Base-by-base conservation (phyloP, 2,329 filamentous ascomycete genomes). In the Rutstroemia sp. region DNA sequence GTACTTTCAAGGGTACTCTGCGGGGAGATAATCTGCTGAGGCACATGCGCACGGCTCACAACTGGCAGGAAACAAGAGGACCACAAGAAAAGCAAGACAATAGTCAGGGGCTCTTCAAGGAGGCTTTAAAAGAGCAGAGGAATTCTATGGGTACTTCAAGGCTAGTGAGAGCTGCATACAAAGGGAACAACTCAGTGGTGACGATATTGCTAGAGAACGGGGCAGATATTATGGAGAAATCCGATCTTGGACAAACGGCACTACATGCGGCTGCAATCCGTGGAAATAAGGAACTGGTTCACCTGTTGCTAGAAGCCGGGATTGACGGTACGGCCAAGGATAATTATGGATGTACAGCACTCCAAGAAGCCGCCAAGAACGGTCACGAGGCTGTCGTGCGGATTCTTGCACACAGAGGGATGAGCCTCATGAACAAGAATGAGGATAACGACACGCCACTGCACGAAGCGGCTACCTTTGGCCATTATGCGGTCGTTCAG, bases 1-100 rank as follows among this genome's bases (percentile, higher is more conserved):
- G 60, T 51, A 27, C 19, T 42, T 62, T 62, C 51, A 60, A 58
- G 55, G 25, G 25, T 6, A 49, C 60, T 25, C 60, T 39, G 27
- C 50, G 60, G 56, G 38, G 51, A 39, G 60, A 62, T 51, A 62
- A 62, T 58, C 51, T 62, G 34, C 55, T 55, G 50, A 62, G 30
- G 48, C 60, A 62, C 46, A 57, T 62, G 47, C 56, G 44, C 37
- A 54, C 48, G 6, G 39, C 44, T 19, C 60, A 61, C 52, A 48
- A 50, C 23, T 4, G n/a, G 42, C 34, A 55, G 14, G 54, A 49
- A 19, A 19, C 23, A 8, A 51, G 50, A 41, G 44, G 49, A 45
- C 37, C 57, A 54, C 47, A 48, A 19, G 23, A 54, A 42, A 49
- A 19, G 30, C 7, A 42, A 38, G 37, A 14, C 44, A 48, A 48